Evolutionary conservation across 75 land plant species (phyloP).

Genomic region (Pinus taeda): DNA sequence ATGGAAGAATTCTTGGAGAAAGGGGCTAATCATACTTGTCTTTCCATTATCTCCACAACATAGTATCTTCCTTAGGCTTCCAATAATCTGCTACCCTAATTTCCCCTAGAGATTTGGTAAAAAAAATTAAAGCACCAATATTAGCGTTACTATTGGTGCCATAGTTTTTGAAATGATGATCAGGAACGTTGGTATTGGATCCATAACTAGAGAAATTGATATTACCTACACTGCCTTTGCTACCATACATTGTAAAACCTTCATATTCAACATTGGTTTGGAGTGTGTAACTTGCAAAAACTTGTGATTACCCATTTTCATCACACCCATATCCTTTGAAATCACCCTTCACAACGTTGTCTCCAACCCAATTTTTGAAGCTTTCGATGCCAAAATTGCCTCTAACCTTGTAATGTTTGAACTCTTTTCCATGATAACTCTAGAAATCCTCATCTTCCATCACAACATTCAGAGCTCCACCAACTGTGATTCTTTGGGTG

Average conservation of each 20-base stretch:
- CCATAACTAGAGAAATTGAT: conserved; percentile 19
- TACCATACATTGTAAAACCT: conserved; percentile 8
- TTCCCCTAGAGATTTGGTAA: too few relatives aligned
- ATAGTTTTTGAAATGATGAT: conserved; percentile 14
- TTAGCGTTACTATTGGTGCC: too few relatives aligned
- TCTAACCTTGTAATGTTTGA: conserved; percentile 3
- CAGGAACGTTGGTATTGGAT: conserved; percentile 12
- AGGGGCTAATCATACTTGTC: too few relatives aligned
- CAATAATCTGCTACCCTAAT: too few relatives aligned
- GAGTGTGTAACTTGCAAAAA: not conserved
- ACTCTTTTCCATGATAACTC: too few relatives aligned
- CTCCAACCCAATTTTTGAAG: conserved; percentile 9
- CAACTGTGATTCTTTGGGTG: not conserved
- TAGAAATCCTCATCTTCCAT: not conserved
- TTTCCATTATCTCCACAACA: too few relatives aligned
- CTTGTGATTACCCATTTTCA: not conserved
- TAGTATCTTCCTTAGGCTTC: too few relatives aligned
- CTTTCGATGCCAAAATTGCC: not conserved
- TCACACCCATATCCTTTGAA: conserved; percentile 12
- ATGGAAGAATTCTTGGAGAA: too few relatives aligned
- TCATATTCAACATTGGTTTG: too few relatives aligned
- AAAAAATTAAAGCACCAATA: too few relatives aligned
- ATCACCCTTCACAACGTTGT: too few relatives aligned
- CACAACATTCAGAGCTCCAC: not conserved
- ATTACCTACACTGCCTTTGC: not conserved